Evolutionary conservation across 371 early-diverging fungal genomes (phyloP), one percentile per base, ranked within the genome.

Genomic region (Haplosporangium sp.): DNA sequence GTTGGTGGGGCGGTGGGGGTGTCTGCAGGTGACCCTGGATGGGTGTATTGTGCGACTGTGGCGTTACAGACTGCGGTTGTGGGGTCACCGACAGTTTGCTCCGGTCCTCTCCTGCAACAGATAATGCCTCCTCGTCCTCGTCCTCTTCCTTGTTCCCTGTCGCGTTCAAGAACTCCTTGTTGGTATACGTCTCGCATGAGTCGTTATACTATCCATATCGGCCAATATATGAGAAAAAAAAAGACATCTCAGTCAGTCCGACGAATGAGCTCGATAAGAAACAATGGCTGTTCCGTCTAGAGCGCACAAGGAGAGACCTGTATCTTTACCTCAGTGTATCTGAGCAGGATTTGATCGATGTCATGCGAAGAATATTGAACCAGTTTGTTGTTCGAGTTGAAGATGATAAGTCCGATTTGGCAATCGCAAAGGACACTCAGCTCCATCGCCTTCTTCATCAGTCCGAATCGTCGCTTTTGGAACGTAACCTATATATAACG

Each of bases 391-490:
- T 94, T 94, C 18, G 90, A 90, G 73, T 93, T 93, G 84, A 98
- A 96, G 69, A 98, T 95, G 61, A 98, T 94, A 45, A 98, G 84
- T 5, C 94, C 97, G 61, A 99, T 94, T 81, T 99, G 97, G 81
- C 98, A 95, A 74, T 95, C 95, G 85, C 99, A 99, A 21, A 99
- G 88, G 6, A 97, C 95, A 74, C 93, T 93, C 50, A 99, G 91
- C 83, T 99, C 99, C 83, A 95, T 97, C 5, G 99, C 99, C 83
- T 99, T 99, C 84, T 99, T 99, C 95, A 99, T 96, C 54, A 99
- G 87, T 18, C 99, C 99, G 65, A 93, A 91, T 83, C 99, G 98
- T 77, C 99, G 89, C 83, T 99, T 99, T 62, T 94, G 88, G 85
- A 99, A 99, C n/a, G 99, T 98, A 53, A 98, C 97, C 89, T 94